Base-by-base conservation (phyloP, 192 early-diverging fungal genomes). In the Rhizophlyctis rosea region DNA sequence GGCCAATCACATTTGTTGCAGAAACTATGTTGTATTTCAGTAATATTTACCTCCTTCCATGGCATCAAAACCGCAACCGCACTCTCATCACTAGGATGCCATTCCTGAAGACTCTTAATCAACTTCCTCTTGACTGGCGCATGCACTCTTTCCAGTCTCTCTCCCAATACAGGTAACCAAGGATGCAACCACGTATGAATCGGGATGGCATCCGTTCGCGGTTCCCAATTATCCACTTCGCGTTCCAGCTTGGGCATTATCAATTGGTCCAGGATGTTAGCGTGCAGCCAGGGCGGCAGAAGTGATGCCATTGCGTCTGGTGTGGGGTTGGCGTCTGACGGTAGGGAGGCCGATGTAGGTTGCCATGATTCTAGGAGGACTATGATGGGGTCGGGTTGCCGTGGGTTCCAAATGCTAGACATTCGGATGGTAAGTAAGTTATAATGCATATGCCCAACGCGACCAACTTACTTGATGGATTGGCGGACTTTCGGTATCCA, bases 141-240 rank as follows among this genome's bases (percentile, higher is more conserved):
- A 61, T 77, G 76, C 2, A 92, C 52, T 34, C n/a, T 33, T n/a
- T 60, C 33, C 50, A 83, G 72, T 29, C 65, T 58, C 18, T 82
- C 80, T 14, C 71, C 78, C 13, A 89, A 52, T 21, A 87, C 61
- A 0, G 89, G 87, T 5, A 94, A 68, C 92, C 92, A 94, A 0
- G 90, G 90, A 61, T 88, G 89, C 4, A 91, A 62, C 90, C 90
- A 94, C 5, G 72, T 77, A 58, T 94, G 88, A 1, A 90, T 68
- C 69, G 80, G 79, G n/a, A 71, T 65, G 1, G 70, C 66, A 56
- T 85, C 78, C 1, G 68, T 65, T 25, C 67, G 61, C 16, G 87
- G 86, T 47, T 81, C 79, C 88, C 87, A 91, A 9, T 75, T 54
- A 0, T 84, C 80, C 4, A 95, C 72, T 13, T 78, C 81, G 31